Evolutionary conservation across 495 filamentous ascomycete genomes (phyloP), one percentile per base, ranked within the genome.

Genomic region (Trichoderma erinaceum): DNA sequence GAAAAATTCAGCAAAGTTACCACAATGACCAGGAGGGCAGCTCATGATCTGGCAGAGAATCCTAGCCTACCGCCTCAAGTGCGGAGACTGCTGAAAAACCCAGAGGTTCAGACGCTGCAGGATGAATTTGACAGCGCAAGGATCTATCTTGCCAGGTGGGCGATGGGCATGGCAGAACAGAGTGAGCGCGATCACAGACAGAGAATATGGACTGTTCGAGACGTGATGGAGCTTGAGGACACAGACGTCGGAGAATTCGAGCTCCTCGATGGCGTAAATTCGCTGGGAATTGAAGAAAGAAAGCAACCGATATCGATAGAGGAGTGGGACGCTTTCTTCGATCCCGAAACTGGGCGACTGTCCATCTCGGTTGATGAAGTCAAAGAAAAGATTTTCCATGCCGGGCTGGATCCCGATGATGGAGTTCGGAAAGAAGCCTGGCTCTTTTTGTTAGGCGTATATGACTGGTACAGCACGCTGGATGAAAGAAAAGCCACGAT

Each of bases 101-200:
- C 95, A 0, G 93, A 99, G 74, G 93, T 99, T 13, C 93, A 97
- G 77, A 97, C 92, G 0, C 71, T 99, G 63, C 92, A 95, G 75
- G 93, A 97, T 69, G 95, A 99, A 75, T 99, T 98, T 70, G 96
- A 98, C 77, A 96, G 92, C 72, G 95, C 96, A 7, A 84, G 95
- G 69, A 80, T 99, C 46, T 99, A 99, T 72, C 82, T 99, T 27
- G 95, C 95, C 3, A 83, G 95, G 61, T 99, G 95, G 95, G 95
- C 95, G 0, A 98, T 98, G 95, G 96, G 92, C 1, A 96, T 99
- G 66, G 92, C 94, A 0, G 95, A 99, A 76, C 95, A 98, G 79
- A 91, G 92, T 73, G 95, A 99, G 75, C 82, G 86, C 50, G 95
- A 99, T 65, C 76, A 87, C 41, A 91, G 86, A 66, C 87, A 91